Base-by-base conservation (phyloP, 495 filamentous ascomycete genomes). In the Rhizodiscina lignyota region DNA sequence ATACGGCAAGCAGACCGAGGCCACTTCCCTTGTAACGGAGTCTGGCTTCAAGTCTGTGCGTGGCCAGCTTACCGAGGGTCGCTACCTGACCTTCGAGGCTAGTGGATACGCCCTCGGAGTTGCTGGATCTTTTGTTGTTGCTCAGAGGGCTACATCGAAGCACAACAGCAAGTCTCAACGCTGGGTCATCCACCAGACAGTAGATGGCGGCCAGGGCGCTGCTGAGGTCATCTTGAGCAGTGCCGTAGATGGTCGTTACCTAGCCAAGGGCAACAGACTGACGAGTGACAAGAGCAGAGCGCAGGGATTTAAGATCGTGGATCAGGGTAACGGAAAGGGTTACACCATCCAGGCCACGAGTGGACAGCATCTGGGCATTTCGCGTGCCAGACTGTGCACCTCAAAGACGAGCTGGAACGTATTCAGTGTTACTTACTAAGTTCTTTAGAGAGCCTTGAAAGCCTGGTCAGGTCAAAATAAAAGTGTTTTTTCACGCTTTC, bases 41-140 rank as follows among this genome's bases (percentile, higher is more conserved):
- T 48, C 66, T 21, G 67, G 67, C 3, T 69, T 59, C 52, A 69
- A 69, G 50, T 44, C 58, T 28, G 53, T 62, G n/a, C 50, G 68
- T 5, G 67, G 67, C 6, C 55, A 58, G 20, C 42, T 71, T 23
- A 69, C 67, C 10, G 67, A 71, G 38, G 67, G 67, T 11, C 63
- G 67, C n/a, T 55, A 43, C 21, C 41, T 47, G 22, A 38, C 37
- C 10, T 48, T 44, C 27, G 45, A 44, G 24, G 36, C 38, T n/a
- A 36, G 35, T 26, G 40, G 42, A 16, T 40, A 18, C 22, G 42
- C 45, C 5, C 33, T 48, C 18, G 27, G 43, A 21, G 30, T 66
- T 18, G 53, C 39, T 11, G 43, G 42, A 13, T 57, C 42, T 22
- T n/a, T n/a, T n/a, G n/a, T n/a, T n/a, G n/a, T n/a, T n/a, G n/a